These are phyloP conservation scores for Metarhizium album DNA, from an alignment of 2,329 filamentous ascomycete genomes.

Conservation along the genomic window DNA sequence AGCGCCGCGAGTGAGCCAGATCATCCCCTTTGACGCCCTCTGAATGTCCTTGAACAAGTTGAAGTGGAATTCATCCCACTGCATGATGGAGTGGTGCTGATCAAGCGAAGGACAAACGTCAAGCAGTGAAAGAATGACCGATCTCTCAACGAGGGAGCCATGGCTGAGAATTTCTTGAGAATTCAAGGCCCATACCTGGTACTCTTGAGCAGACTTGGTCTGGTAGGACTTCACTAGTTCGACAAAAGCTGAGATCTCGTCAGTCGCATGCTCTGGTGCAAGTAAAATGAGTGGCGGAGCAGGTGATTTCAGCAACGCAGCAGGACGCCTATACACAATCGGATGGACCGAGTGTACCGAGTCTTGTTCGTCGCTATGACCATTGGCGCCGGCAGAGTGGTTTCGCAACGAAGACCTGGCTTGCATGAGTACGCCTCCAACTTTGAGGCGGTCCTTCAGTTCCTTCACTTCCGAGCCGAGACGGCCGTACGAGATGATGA, in stretches of 20 bases:
- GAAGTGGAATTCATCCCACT: slow-evolving; percentile 30
- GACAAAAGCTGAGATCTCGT: not conserved
- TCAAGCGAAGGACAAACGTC: slow-evolving; percentile 23
- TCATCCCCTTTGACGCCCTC: slow-evolving; percentile 23
- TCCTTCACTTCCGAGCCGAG: slow-evolving; percentile 7
- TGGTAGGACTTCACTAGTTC: not conserved
- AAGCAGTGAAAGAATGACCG: slow-evolving; percentile 34
- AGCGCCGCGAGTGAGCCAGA: slow-evolving; percentile 38
- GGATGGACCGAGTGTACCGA: not conserved
- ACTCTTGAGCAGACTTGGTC: not conserved
- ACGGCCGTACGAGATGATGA: slow-evolving; percentile 19
- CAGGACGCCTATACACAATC: slow-evolving; percentile 1
- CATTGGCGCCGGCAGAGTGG: not conserved
- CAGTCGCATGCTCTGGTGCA: not conserved
- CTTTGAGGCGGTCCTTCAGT: slow-evolving; percentile 16
- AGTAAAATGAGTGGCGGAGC: slow-evolving; percentile 1
- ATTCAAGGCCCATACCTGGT: not conserved
- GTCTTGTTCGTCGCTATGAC: not conserved
- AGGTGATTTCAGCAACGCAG: not conserved
- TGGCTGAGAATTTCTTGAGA: slow-evolving; percentile 3
- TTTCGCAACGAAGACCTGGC: not conserved
- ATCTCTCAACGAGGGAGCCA: slow-evolving; percentile 12
- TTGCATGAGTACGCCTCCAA: slow-evolving; percentile 18
- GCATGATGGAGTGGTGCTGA: slow-evolving; percentile 21
- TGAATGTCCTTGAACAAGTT: slow-evolving; percentile 29